A percentile compares a stretch with the other conserved stretches of the same genome.
These are phyloP conservation scores for Crithidia fasciculata DNA, from an alignment of 208 protist genomes.

Conservation along the genomic window DNA sequence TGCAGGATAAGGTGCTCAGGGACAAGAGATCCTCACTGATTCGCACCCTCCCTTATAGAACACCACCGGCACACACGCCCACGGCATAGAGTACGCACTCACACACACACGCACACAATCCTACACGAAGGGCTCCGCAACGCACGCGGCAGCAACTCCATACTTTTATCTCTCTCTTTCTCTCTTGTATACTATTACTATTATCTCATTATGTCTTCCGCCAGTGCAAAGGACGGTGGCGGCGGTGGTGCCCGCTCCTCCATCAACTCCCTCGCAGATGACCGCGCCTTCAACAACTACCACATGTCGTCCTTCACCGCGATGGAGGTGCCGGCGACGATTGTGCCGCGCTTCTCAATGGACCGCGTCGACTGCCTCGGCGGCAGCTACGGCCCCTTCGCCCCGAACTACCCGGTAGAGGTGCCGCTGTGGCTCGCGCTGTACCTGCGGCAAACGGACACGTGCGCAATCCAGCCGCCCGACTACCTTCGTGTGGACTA, in stretches of 20 bases:
- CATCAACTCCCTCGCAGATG: constrained; percentile 32
- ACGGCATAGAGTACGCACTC: no score
- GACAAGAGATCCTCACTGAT: no score
- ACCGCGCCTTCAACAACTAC: constrained; percentile 69
- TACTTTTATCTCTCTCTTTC: no score
- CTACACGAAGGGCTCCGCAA: no score
- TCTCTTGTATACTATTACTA: background rate
- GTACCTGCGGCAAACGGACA: constrained; percentile 81
- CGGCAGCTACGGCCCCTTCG: constrained; percentile 80
- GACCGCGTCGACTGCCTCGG: constrained; percentile 63
- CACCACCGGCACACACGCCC: no score
- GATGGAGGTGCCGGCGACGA: constrained; percentile 72
- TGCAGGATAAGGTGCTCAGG: no score
- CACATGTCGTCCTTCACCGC: constrained; percentile 85
- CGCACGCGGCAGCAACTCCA: no score
- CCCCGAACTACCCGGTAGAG: constrained; percentile 75
- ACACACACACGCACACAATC: no score
- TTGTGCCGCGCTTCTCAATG: constrained; percentile 87
- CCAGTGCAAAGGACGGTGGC: background rate
- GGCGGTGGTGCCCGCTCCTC: constrained; percentile 26
- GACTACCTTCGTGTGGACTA: constrained; percentile 62
- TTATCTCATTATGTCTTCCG: constrained; percentile 18
- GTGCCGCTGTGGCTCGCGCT: constrained; percentile 89
- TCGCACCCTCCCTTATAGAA: no score
- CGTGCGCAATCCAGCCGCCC: constrained; percentile 73